These are phyloP conservation scores for Exidia glandulosa DNA, from an alignment of 768 basidiomycete genomes.

Conservation along the genomic window DNA sequence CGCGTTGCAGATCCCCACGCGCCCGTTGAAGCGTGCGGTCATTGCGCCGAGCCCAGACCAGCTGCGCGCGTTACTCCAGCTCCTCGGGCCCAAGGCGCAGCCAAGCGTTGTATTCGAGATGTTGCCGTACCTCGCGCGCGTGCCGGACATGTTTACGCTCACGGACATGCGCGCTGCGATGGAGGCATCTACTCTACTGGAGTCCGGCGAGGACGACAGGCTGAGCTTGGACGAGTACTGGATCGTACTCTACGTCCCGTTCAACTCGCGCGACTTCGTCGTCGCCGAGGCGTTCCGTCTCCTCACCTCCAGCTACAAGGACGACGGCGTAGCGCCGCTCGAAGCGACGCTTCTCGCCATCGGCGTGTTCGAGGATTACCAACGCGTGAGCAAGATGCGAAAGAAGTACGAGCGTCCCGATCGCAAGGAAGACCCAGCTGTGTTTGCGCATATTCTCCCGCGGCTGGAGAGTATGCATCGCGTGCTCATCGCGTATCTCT, in stretches of 20 bases:
- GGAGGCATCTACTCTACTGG: neutral
- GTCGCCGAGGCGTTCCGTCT: neutral
- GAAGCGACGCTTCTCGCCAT: slow-evolving; percentile 15
- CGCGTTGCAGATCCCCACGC: slow-evolving; percentile 42
- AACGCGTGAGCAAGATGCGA: neutral
- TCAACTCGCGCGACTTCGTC: neutral
- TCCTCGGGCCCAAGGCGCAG: slow-evolving; percentile 21
- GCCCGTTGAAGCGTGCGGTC: slow-evolving; percentile 41
- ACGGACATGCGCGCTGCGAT: neutral
- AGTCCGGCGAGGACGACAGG: neutral
- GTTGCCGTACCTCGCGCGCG: slow-evolving; percentile 31
- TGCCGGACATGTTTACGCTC: neutral
- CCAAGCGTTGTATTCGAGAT: slow-evolving; percentile 33
- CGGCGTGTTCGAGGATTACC: neutral
- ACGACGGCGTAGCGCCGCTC: slow-evolving; percentile 1
- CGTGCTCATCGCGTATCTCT: slow-evolving; percentile 66
- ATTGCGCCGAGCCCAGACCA: slow-evolving; percentile 22
- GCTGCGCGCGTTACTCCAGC: slow-evolving; percentile 15
- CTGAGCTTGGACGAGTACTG: neutral
- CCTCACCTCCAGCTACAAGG: neutral
- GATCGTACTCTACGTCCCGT: neutral
- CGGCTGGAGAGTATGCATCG: slow-evolving; percentile 69
- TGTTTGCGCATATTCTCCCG: slow-evolving; percentile 8
- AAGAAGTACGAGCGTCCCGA: neutral
- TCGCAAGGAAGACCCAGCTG: no score